Conservation (phyloP, 805 yeast species). For the Saccharomyces mikatae region DNA sequence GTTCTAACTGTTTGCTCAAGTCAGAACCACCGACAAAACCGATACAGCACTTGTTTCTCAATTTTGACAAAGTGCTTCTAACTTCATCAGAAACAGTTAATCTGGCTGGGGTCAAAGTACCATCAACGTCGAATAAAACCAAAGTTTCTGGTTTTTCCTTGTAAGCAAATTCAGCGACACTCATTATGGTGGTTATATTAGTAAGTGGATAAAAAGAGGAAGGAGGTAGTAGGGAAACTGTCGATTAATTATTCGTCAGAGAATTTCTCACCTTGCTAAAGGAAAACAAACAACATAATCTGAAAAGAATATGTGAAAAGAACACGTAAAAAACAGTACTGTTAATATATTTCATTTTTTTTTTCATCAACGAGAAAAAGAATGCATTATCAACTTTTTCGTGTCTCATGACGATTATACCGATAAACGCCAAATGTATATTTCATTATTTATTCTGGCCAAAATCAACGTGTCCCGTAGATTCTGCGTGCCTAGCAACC, state of each 20-base stretch:
- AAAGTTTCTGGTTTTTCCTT: conserved; percentile 79
- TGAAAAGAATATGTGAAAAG: not conserved
- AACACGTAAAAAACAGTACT: not conserved
- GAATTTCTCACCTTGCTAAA: not conserved
- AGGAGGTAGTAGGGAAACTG: not conserved
- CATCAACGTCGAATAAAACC: conserved; percentile 95
- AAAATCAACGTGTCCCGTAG: conserved; percentile 53
- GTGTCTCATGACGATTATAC: not conserved
- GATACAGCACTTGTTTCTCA: conserved; percentile 86
- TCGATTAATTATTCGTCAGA: not conserved
- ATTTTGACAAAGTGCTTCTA: conserved; percentile 55
- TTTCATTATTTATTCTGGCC: conserved; percentile 38
- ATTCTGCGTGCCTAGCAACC: conserved; percentile 55
- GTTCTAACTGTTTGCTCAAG: conserved; percentile 89
- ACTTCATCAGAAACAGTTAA: conserved; percentile 68
- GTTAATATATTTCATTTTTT: not conserved
- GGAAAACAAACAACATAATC: not conserved
- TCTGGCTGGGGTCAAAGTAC: conserved; percentile 97
- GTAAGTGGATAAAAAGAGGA: not conserved
- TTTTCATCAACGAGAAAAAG: conserved; percentile 1
- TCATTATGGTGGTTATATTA: conserved; percentile 8
- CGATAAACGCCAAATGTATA: not conserved
- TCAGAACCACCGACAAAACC: conserved; percentile 99
- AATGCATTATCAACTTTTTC: not conserved
- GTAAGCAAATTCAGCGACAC: conserved; percentile 49